Evolutionary conservation across 805 yeast species (phyloP).

Genomic region (Yamadazyma olivae): DNA sequence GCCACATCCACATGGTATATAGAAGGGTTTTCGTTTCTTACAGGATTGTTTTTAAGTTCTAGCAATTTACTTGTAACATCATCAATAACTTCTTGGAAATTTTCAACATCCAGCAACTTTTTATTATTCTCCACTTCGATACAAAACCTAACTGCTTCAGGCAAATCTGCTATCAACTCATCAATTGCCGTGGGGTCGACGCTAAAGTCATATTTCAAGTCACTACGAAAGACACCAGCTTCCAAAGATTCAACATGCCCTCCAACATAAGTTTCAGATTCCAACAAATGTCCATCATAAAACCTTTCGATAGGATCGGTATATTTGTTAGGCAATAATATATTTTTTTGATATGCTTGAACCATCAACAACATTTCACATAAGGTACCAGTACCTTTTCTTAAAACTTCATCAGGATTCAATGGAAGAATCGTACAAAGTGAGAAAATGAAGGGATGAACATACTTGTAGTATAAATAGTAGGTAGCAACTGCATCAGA

Average conservation of each 20-base stretch:
- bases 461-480: constrained; percentile 92
- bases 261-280: constrained; percentile 96
- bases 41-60: constrained; percentile 60
- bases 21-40: constrained; percentile 72
- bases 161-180: constrained; percentile 69
- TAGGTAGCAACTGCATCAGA: constrained; percentile 99
- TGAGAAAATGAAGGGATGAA: constrained; percentile 95
- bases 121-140: constrained; percentile 78
- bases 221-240: constrained; percentile 96
- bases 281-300: constrained; percentile 89
- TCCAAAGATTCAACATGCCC: constrained; percentile 98
- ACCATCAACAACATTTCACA: constrained; percentile 98
- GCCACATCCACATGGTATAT: constrained; percentile 99
- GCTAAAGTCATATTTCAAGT: constrained; percentile 68
- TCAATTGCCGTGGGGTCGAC: constrained; percentile 82
- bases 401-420: constrained; percentile 91
- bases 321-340: constrained; percentile 89
- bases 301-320: constrained; percentile 92
- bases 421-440: constrained; percentile 93
- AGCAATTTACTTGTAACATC: constrained; percentile 52
- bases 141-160: constrained; percentile 75
- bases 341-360: constrained; percentile 78
- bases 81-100: constrained; percentile 71
- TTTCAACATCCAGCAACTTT: constrained; percentile 71
- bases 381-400: constrained; percentile 98